Evolutionary conservation across 139 green algal genomes (phyloP).

Genomic region (Chlamydomonas applanata): DNA sequence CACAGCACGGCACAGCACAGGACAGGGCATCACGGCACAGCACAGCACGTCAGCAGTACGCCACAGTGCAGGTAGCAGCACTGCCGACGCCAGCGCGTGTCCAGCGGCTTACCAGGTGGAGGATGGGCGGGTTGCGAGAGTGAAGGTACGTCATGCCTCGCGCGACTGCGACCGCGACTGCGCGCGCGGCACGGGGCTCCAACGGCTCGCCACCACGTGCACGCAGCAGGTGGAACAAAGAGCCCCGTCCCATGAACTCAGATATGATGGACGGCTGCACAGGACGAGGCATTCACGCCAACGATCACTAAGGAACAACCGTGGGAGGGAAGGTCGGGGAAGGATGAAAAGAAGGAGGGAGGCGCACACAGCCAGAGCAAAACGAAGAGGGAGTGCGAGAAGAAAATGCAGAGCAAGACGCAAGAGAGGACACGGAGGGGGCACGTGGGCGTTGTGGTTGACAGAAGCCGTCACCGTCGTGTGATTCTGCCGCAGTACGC

Average conservation of each 20-base stretch:
- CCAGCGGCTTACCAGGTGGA: constrained; percentile 71
- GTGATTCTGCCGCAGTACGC: neutral
- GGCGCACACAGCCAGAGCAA: too few relatives aligned
- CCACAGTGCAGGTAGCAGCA: neutral
- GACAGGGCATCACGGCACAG: too few relatives aligned
- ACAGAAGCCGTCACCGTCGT: neutral
- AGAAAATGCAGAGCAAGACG: too few relatives aligned
- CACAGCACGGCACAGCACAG: too few relatives aligned
- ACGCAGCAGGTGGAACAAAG: constrained; percentile 52
- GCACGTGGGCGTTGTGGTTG: neutral
- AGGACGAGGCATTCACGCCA: constrained; percentile 14
- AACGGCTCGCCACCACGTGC: constrained; percentile 21
- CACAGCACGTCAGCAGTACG: too few relatives aligned
- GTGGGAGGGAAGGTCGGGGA: too few relatives aligned
- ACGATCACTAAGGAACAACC: too few relatives aligned
- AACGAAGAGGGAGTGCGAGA: too few relatives aligned
- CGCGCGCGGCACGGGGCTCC: constrained; percentile 30
- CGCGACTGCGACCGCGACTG: constrained; percentile 60
- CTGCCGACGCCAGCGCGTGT: neutral
- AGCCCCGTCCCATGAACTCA: constrained; percentile 48
- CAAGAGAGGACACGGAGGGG: too few relatives aligned
- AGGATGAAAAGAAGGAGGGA: too few relatives aligned
- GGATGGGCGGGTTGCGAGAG: constrained; percentile 68
- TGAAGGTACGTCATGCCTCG: constrained; percentile 82
- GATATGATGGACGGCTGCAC: constrained; percentile 47